Conservation (phyloP, 73 alveolate genomes). For the Paramecium caudatum region DNA sequence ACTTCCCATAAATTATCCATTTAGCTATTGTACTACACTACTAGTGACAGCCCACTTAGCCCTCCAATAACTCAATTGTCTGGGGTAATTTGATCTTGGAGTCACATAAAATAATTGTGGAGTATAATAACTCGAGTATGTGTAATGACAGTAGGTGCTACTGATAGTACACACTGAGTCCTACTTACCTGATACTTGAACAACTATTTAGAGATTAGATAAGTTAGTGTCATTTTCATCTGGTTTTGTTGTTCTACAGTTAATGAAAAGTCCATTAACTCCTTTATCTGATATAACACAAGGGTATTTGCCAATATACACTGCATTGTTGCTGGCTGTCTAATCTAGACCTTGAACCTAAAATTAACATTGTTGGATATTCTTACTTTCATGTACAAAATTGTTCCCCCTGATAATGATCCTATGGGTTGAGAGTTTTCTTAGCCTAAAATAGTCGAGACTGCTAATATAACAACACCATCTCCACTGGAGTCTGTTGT, state of each 20-base stretch:
- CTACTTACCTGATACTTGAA: conserved; percentile 42
- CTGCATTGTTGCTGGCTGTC: conserved; percentile 71
- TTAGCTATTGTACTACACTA: conserved; percentile 10
- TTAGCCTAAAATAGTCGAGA: conserved; percentile 11
- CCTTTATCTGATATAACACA: conserved; percentile 76
- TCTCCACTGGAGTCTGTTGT: conserved; percentile 52
- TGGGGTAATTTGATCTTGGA: conserved; percentile 72
- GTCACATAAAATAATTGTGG: conserved; percentile 57
- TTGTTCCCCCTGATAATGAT: conserved; percentile 37
- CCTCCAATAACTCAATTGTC: conserved; percentile 59
- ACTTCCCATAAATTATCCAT: conserved; percentile 35
- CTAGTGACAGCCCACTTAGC: conserved; percentile 71
- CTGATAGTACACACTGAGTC: conserved; percentile 67
- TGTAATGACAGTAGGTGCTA: conserved; percentile 29
- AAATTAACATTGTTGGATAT: not conserved
- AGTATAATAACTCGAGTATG: conserved; percentile 48
- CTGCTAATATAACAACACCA: conserved; percentile 41
- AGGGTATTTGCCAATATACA: conserved; percentile 73
- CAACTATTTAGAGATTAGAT: conserved; percentile 48
- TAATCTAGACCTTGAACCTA: conserved; percentile 61
- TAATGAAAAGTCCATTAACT: conserved; percentile 71
- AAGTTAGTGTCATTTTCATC: conserved; percentile 61
- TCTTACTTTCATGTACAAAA: conserved; percentile 4
- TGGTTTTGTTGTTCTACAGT: conserved; percentile 70
- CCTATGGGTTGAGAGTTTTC: conserved; percentile 5